Evolutionary conservation across 148 eudicot genomes (phyloP).

Genomic region (Rhododendron mucronatum): DNA sequence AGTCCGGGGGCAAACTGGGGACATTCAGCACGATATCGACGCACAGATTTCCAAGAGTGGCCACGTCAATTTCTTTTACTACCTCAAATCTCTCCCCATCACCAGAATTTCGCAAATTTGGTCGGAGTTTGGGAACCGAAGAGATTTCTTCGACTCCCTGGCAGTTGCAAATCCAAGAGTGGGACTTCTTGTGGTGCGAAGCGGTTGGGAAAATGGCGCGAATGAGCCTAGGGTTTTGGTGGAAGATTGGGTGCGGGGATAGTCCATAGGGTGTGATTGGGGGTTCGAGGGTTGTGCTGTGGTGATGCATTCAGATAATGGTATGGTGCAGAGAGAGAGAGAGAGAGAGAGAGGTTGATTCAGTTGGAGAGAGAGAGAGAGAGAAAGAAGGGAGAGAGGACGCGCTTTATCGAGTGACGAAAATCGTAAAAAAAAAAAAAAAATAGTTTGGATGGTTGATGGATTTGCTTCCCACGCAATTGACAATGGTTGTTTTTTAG

Average conservation of each 20-base stretch:
- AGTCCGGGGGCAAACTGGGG: conserved; percentile 64
- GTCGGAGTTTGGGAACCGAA: conserved; percentile 26
- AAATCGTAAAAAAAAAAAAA: no score
- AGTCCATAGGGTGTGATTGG: conserved; percentile 37
- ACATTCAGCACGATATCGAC: conserved; percentile 90
- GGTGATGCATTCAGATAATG: conserved; percentile 49
- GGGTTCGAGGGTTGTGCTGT: conserved; percentile 37
- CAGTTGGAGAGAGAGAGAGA: neutral
- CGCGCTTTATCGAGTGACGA: neutral
- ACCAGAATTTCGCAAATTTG: conserved; percentile 16
- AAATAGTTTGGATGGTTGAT: no score
- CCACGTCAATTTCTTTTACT: conserved; percentile 64
- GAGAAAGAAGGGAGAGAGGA: neutral
- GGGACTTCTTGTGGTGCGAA: neutral
- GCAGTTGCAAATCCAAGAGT: conserved; percentile 29
- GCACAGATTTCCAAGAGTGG: conserved; percentile 90
- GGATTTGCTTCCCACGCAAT: no score
- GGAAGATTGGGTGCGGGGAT: conserved; percentile 19
- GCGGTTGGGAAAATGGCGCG: neutral
- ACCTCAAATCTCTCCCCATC: conserved; percentile 23
- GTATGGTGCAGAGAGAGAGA: neutral
- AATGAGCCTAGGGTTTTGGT: conserved; percentile 26
- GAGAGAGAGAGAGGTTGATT: neutral
- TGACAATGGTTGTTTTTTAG: no score
- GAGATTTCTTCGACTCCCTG: conserved; percentile 37